Base-by-base conservation (phyloP, 306 rosid genomes). In the Malus sieversii region DNA sequence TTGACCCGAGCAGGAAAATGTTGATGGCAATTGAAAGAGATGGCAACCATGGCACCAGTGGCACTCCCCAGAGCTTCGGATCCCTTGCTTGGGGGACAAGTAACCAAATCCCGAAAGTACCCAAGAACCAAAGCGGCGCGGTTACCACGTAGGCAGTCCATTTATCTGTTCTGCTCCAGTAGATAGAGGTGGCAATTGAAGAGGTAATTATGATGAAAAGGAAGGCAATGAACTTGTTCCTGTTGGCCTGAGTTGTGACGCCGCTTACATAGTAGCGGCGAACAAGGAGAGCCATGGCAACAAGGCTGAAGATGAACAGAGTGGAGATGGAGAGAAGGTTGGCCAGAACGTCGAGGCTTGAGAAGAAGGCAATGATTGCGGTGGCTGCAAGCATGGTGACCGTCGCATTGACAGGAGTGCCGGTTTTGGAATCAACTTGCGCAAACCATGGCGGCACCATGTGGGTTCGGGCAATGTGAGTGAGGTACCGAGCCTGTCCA, bases 361-460 rank as follows among this genome's bases (percentile, higher is more conserved):
- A 79, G 79, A 94, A 94, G 82, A 94, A 90, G 40, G 96, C 85
- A 27, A 94, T 82, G 9, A 91, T 20, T 0, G 95, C 84, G 0
- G 96, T 86, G 0, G 90, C 96, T 0, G 46, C 29, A 18, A 88
- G 81, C 96, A 93, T 90, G n/a, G 85, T 46, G 1, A 85, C 62
- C 0, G 98, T 90, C 19, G 98, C 96, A 22, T 88, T 86, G 63
- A 93, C 72, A 0, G 98, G 98, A 10, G 98, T 93, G 32, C 96
- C 96, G 0, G 93, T 85, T 14, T 57, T 86, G 55, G 75, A 84
- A 55, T 88, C 79, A 55, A 91, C 97, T 19, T 77, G 72, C 18
- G 98, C 92, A 8, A 93, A 84, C 93, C 93, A 91, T 0, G 97
- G 97, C 0, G 98, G 93, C 88, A 91, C 55, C 98, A 93, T 87